Evolutionary conservation across 129 eudicot genomes (phyloP), one percentile per base, ranked within the genome.

Genomic region (Arctium lappa): DNA sequence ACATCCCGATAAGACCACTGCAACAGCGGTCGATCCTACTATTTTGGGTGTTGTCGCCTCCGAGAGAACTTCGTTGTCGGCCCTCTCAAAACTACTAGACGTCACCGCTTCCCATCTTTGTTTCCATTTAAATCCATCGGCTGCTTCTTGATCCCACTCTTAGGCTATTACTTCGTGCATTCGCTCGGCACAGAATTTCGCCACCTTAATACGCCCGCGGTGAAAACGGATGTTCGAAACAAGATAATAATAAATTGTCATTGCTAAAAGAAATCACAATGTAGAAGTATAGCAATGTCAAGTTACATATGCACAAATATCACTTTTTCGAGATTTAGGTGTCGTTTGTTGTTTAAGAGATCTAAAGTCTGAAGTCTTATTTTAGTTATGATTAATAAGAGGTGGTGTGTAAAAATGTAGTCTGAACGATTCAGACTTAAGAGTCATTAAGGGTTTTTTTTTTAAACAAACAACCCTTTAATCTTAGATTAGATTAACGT

Each of bases 1-100:
- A 78, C 92, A 92, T 0, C 89, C 88, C 18, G 94, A 94, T 71
- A 92, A 81, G 16, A 90, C 80, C 8, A 84, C 97, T 4, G 84
- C 91, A 44, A 92, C 95, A 3, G 95, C 98, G 16, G 98, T 94
- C 1, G 97, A 89, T 53, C 98, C 98, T 0, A 92, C 97, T 36
- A 90, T 90, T 73, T 94, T 97, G 5, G 97, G 88, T 13, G 91
- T 92, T 27, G 76, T 83, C 0, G 83, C 92, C 29, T 83, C 92
- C 74, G 90, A 79, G n/a, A 81, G 68, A 39, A 86, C 90, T 79
- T 89, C 94, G 71, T 86, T 83, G 33, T 94, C 98, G 32, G 91
- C 86, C 79, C 87, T 94, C 76, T 86, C 75, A 80, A 90, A 94
- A 83, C 97, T 85, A 46, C 77, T 85, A 6, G 88, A 76, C 77